Evolutionary conservation across 2,329 filamentous ascomycete genomes (phyloP).

Genomic region (Alternaria gansuensis): DNA sequence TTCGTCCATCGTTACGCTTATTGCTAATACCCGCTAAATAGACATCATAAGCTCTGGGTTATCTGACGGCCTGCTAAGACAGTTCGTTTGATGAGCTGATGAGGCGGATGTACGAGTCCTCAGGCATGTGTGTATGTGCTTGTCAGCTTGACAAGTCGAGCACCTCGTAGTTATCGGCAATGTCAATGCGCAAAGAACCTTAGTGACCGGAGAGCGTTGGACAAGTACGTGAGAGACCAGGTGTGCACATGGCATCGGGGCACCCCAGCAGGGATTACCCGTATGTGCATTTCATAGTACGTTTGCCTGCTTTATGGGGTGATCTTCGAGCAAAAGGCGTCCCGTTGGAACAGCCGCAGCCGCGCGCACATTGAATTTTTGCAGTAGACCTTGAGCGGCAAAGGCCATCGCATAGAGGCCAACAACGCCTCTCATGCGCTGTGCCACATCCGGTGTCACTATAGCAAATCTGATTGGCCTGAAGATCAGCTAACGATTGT

Average conservation of each 20-base stretch:
- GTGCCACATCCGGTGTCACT: constrained; percentile 11
- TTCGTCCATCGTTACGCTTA: background rate
- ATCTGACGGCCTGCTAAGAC: background rate
- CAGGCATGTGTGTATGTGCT: background rate
- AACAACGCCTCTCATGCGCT: constrained; percentile 11
- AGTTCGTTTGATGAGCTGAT: background rate
- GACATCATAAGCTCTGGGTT: background rate
- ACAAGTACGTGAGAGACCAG: background rate
- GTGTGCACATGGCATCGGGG: constrained; percentile 3
- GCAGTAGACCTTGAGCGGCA: constrained; percentile 2
- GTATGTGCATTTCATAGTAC: constrained; percentile 2
- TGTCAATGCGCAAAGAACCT: background rate
- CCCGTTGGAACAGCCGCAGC: background rate
- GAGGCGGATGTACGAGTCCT: background rate
- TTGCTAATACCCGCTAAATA: background rate
- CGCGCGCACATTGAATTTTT: background rate
- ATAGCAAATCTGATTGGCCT: constrained; percentile 10
- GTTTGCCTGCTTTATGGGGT: constrained; percentile 10
- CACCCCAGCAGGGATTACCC: background rate
- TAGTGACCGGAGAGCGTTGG: background rate
- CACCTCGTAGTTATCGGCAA: background rate
- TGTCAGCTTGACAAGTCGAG: background rate
- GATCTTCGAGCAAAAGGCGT: background rate
- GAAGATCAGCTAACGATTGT: constrained; percentile 1
- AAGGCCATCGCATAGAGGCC: constrained; percentile 9